Percentiles rank a stretch among this genome's conserved stretches.
These are phyloP conservation scores for Mrakia frigida DNA, from an alignment of 768 basidiomycete species.

Conservation along the genomic window DNA sequence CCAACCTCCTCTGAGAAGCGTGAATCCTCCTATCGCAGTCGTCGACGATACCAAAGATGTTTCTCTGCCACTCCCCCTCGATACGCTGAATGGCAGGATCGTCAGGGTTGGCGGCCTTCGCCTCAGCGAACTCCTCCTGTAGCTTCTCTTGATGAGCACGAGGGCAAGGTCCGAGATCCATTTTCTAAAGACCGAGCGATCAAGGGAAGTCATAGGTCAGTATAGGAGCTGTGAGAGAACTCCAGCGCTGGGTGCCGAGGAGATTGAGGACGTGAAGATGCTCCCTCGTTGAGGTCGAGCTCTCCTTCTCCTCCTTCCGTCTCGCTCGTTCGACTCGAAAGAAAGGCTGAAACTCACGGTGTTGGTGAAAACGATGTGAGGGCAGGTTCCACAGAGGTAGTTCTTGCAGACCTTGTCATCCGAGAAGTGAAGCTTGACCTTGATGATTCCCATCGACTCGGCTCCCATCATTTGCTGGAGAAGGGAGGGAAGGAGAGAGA, in stretches of 20 bases:
- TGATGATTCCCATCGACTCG: conserved; percentile 95
- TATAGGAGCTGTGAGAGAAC: not conserved
- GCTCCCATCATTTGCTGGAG: conserved; percentile 99
- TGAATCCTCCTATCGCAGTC: conserved; percentile 96
- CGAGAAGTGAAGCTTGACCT: conserved; percentile 80
- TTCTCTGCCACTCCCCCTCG: conserved; percentile 92
- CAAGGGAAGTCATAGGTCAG: not conserved
- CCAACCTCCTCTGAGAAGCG: conserved; percentile 84
- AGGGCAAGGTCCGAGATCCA: conserved; percentile 97
- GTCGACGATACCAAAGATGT: conserved; percentile 93
- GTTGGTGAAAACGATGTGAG: conserved; percentile 94
- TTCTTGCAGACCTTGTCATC: conserved; percentile 98
- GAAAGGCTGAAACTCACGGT: conserved; percentile 63
- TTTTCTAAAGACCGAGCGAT: conserved; percentile 72
- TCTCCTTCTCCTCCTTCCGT: not conserved
- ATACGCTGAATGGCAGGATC: conserved; percentile 80
- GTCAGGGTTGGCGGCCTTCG: conserved; percentile 51
- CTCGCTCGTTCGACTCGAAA: not conserved
- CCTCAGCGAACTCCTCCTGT: conserved; percentile 71
- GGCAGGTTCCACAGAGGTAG: conserved; percentile 97
- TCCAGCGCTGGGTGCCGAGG: not conserved
- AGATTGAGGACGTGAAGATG: conserved; percentile 32
- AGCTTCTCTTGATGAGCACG: conserved; percentile 92
- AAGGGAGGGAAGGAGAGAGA: not conserved
- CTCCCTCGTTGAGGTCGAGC: not conserved